phyloP scores from a whole-genome alignment of 2,329 filamentous ascomycete species.

The Pseudogymnoascus sp. region DNA sequence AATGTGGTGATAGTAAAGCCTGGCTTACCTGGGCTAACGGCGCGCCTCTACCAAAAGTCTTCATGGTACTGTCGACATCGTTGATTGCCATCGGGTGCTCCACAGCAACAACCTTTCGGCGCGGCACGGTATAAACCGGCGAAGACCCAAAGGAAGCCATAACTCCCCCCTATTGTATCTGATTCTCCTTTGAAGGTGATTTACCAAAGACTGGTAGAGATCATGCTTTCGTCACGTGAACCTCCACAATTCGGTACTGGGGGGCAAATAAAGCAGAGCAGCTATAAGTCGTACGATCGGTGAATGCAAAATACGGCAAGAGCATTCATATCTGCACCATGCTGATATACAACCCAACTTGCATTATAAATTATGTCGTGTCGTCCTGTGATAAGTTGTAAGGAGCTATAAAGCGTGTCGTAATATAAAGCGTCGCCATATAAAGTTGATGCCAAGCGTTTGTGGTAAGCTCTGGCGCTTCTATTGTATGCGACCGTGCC shows the following conservation, averaged over 20 bases:
- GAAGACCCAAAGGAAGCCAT: constrained; percentile 16
- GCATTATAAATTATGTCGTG: constrained; percentile 5
- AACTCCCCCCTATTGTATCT: neutral
- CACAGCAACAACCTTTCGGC: constrained; percentile 50
- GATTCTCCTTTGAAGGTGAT: neutral
- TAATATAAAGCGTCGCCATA: constrained; percentile 5
- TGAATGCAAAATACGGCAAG: neutral
- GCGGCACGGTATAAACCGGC: constrained; percentile 46
- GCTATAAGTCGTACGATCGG: neutral
- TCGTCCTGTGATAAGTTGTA: neutral
- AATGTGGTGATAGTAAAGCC: constrained; percentile 14
- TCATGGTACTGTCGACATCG: constrained; percentile 57
- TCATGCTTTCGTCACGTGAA: neutral
- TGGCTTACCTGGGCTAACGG: constrained; percentile 28
- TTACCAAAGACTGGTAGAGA: neutral
- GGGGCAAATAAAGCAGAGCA: neutral
- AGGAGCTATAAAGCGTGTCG: neutral
- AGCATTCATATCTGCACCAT: neutral
- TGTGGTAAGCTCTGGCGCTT: constrained; percentile 7
- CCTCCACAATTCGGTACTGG: neutral
- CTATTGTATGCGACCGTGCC: constrained; percentile 7
- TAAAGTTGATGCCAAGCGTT: constrained; percentile 6
- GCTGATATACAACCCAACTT: neutral
- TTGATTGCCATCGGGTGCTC: constrained; percentile 63
- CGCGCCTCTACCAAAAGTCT: constrained; percentile 46